Base-by-base conservation (phyloP, 305 asterid genomes). In the Vinca major region DNA sequence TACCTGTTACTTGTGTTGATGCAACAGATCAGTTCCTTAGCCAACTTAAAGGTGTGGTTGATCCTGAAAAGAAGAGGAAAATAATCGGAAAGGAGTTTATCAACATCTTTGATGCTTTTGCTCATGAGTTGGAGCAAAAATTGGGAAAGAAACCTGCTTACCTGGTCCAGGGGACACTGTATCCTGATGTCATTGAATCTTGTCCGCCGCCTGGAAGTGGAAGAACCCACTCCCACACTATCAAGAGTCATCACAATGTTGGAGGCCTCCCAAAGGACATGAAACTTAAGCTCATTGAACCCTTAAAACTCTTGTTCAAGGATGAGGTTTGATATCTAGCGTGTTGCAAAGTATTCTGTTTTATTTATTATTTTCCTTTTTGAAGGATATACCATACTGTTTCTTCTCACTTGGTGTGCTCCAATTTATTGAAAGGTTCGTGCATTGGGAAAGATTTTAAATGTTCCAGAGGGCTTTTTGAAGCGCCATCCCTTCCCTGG, bases 121-220 rank as follows among this genome's bases (percentile, higher is more conserved):
- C 88, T 19, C 89, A 83, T 39, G 90, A 84, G 39, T 77, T 94
- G 68, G 95, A 91, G 83, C 65, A 80, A 65, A 86, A 84, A 62
- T 69, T 85, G 19, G 97, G 95, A n/a, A 87, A 61, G 66, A 87
- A 77, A 64, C 95, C 96, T 48, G 61, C 82, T 64, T 91, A 81
- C 79, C 81, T 91, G 73, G 97, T 89, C 75, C 99, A 94, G 81
- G 99, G 99, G 75, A 94, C 99, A 7, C 74, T 94, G 82, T 94
- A 94, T 69, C 99, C 98, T 21, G 99, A 94, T 73, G 92, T 94
- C 73, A 94, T 94, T 45, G 98, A 94, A 75, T 94, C 99, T 52
- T 91, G 96, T 77, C 97, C 97, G 0, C 99, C 99, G 63, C 97
- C 99, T 61, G 99, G 99, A 75, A 94, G 90, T 74, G 96, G 95